Evolutionary conservation across 805 yeast species (phyloP), one percentile per base, ranked within the genome.

Genomic region (Schwanniomyces yamadae): DNA sequence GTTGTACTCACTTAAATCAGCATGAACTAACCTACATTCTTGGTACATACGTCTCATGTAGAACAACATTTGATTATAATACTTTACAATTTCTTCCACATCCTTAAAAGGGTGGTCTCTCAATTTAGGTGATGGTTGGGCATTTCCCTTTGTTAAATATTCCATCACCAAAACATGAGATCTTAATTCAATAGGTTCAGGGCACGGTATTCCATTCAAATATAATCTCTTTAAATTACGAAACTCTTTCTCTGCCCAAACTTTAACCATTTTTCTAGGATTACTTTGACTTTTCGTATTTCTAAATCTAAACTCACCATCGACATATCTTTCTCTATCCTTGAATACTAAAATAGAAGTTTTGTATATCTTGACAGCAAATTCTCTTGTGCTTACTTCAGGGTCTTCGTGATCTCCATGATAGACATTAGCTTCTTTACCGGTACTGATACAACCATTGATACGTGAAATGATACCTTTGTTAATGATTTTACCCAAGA

Each of bases 211-310:
- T 0, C 95, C 95, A 38, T 80, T 74, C 30, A 73, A 56, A 57
- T 84, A 67, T 14, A 93, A 70, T 54, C 99, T 75, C 58, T 87
- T 91, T 59, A 93, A 71, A 56, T 93, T 93, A 37, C 99, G 67
- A 48, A 90, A 91, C 63, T 93, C 99, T 55, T 93, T 93, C 58
- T 93, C 99, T 0, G 99, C 98, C 99, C 99, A 93, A 16, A 90
- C 75, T 59, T 87, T 88, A 44, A 93, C 96, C 97, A 93, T 91
- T 55, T 91, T 91, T 54, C 99, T 74, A 7, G 98, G 98, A 54
- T 93, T 93, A 46, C 89, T 88, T 51, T 86, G 89, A 39, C 74
- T 77, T 49, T 91, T 87, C 5, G 86, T 74, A 54, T 86, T 84
- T 53, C 97, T 69, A 63, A 93, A 93, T 37, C 99, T 69, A 61